These are phyloP conservation scores for Ceraceosorus bombacis DNA, from an alignment of 1,284 basidiomycete genomes.

Conservation along the genomic window DNA sequence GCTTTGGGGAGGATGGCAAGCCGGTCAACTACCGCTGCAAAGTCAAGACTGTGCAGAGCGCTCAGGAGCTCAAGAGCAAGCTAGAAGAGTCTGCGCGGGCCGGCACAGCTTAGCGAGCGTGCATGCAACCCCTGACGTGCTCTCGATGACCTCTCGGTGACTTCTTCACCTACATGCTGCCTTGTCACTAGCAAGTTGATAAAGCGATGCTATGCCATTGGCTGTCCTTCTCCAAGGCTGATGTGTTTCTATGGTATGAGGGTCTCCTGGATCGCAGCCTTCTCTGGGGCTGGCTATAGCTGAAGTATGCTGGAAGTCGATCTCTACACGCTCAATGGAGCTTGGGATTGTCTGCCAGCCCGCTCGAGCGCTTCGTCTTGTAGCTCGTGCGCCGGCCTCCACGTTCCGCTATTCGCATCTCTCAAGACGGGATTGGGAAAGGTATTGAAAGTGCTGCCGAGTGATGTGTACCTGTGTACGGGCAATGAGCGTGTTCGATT, in stretches of 20 bases:
- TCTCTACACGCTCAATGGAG: too few species aligned
- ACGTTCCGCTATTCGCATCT: constrained; percentile 20
- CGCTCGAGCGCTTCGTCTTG: constrained; percentile 69
- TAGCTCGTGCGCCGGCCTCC: constrained; percentile 71
- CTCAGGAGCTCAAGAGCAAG: constrained; percentile 24
- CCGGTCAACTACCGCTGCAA: constrained; percentile 36
- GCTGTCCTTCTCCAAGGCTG: too few species aligned
- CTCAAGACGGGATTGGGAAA: constrained; percentile 77
- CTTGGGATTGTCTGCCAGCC: constrained; percentile 40
- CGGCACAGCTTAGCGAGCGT: too few species aligned
- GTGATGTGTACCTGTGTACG: constrained; percentile 71
- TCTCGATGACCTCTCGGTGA: too few species aligned
- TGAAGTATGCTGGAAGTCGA: too few species aligned
- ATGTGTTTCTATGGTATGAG: too few species aligned
- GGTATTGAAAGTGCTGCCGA: constrained; percentile 91
- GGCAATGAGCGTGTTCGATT: neutral
- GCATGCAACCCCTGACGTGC: too few species aligned
- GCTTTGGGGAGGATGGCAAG: constrained; percentile 29
- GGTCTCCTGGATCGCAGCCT: too few species aligned
- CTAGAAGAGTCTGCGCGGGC: constrained; percentile 17
- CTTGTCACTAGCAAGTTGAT: too few species aligned
- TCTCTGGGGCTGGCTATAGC: too few species aligned
- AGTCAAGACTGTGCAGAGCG: constrained; percentile 33
- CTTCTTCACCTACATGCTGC: too few species aligned
- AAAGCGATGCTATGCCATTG: too few species aligned